phyloP scores from a whole-genome alignment of 2,329 filamentous ascomycete genomes.

The Alternaria conjuncta region DNA sequence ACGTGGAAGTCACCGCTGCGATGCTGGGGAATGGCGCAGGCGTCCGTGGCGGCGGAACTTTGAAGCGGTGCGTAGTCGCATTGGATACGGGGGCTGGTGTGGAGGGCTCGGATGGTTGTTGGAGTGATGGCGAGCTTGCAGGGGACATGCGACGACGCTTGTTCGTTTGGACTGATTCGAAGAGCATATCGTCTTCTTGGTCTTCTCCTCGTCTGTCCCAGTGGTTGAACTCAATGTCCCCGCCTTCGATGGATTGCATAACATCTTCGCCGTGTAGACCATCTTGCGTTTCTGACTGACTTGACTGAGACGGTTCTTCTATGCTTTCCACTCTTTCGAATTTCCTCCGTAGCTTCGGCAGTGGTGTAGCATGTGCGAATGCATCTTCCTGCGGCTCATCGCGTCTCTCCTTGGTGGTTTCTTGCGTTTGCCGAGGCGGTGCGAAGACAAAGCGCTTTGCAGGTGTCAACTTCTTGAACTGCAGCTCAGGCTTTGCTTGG shows the following conservation, averaged over 20 bases:
- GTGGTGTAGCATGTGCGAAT: constrained; percentile 15
- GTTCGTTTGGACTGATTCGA: constrained; percentile 11
- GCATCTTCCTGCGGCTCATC: neutral
- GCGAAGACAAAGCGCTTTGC: constrained; percentile 44
- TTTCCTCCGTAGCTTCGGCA: constrained; percentile 22
- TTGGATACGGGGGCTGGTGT: constrained; percentile 15
- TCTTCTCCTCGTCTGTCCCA: constrained; percentile 3
- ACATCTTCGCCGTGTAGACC: constrained; percentile 6
- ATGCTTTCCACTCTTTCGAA: constrained; percentile 45
- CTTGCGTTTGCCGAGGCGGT: constrained; percentile 14
- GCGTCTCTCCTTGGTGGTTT: constrained; percentile 5
- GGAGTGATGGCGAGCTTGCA: constrained; percentile 11
- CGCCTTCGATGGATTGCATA: constrained; percentile 23
- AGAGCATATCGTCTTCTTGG: constrained; percentile 39
- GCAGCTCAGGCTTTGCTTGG: neutral
- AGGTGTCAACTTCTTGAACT: constrained; percentile 29
- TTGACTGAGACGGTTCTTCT: constrained; percentile 35
- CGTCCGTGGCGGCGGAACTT: constrained; percentile 22
- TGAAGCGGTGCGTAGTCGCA: constrained; percentile 35
- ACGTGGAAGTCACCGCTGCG: constrained; percentile 3
- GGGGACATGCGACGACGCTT: constrained; percentile 38
- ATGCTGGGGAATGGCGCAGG: constrained; percentile 17
- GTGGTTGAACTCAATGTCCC: constrained; percentile 3
- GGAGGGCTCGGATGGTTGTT: constrained; percentile 6
- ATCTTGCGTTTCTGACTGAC: constrained; percentile 14